Base-by-base conservation (phyloP, 768 basidiomycete species). In the Coprinopsis cinerea region DNA sequence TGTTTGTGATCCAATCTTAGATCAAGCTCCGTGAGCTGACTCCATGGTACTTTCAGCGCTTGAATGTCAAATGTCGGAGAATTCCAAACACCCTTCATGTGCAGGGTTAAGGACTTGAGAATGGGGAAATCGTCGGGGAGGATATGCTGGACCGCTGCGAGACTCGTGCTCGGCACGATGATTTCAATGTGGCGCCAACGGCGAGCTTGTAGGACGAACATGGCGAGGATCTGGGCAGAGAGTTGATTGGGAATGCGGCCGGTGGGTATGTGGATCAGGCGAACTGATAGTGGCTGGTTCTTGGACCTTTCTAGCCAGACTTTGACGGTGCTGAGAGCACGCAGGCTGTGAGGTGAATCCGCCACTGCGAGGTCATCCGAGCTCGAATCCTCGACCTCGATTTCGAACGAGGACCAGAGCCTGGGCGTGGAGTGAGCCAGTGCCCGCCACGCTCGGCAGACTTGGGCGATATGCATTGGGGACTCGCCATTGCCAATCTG, bases 371-470 rank as follows among this genome's bases (percentile, higher is more conserved):
- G 3, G 48, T 55, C 43, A 27, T 43, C 28, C 47, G 40, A 22
- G 47, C 42, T 26, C 49, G 53, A 57, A 48, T 55, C 59, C 28
- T 53, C 45, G 25, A 69, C 53, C 18, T 67, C 60, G 51, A 75
- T 53, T 47, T 65, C 59, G 48, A 80, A 72, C 1, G 71, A 67
- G 13, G 71, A 68, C 78, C 78, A 80, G 22, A 80, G 59, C 46
- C 63, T 65, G 7, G 78, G 73, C 0, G 71, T 72, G 5, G 60
- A 58, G 14, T 64, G 42, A 22, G 63, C 69, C 13, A 78, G 48
- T 3, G 59, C 48, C 52, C 68, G 68, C 78, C 78, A 79, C 2
- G 62, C 51, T 2, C 59, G 60, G 52, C 72, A 75, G 13, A 79
- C 69, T 32, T 59, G 59, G 17, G 69, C 61, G 18, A 78, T 53